These are phyloP conservation scores for Alternaria panax DNA, from an alignment of 2,329 filamentous ascomycete genomes.

Conservation along the genomic window DNA sequence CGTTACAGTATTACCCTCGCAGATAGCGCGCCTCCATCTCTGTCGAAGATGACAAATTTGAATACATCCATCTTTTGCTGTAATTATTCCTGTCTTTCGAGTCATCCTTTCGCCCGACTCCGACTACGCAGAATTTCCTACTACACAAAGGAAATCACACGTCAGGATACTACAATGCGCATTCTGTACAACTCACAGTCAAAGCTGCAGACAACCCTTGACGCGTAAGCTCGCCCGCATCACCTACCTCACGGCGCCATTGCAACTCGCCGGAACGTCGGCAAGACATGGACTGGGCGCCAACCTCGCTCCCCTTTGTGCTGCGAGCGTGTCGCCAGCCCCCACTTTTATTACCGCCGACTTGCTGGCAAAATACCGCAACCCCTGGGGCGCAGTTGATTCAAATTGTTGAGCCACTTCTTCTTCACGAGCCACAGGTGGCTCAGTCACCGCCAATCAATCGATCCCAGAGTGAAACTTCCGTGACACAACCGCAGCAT, in stretches of 20 bases:
- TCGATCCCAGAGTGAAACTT: background rate
- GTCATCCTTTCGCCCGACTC: background rate
- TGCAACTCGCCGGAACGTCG: background rate
- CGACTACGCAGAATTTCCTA: background rate
- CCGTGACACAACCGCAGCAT: constrained; percentile 1
- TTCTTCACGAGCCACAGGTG: constrained; percentile 6
- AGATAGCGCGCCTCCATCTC: background rate
- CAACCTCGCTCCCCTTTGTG: background rate
- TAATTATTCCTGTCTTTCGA: background rate
- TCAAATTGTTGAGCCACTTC: no score
- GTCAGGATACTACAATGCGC: background rate
- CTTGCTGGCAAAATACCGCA: background rate
- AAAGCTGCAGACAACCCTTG: background rate
- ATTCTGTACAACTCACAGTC: no score
- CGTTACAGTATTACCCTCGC: background rate
- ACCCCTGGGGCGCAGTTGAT: constrained; percentile 18
- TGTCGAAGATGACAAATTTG: background rate
- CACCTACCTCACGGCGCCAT: background rate
- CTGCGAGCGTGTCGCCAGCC: constrained; percentile 1
- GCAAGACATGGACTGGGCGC: constrained; percentile 2
- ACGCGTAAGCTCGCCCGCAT: constrained; percentile 1
- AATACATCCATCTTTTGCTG: background rate
- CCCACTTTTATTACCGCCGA: constrained; percentile 1
- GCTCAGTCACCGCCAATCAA: constrained; percentile 18
- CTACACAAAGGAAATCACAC: background rate